Base-by-base conservation (phyloP, 305 asterid genomes). In the Fraxinus albicans region DNA sequence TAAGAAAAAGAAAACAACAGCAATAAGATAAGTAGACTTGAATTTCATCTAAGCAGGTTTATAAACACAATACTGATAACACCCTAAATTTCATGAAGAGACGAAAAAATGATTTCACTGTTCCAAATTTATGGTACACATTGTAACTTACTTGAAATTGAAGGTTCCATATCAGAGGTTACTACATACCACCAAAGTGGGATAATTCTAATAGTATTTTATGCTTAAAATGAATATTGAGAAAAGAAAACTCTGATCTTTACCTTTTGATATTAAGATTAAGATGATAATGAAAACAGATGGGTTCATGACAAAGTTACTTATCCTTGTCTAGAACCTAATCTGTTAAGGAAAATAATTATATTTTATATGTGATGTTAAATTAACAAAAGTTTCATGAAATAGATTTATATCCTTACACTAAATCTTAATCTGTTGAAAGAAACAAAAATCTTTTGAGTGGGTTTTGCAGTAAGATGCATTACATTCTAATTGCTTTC, bases 371-470 rank as follows among this genome's bases (percentile, higher is more conserved):
- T 27, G 74, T 27, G 35, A 27, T 27, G n/a, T 25, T 8, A 67
- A 8, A 67, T 67, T 27, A 25, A 67, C n/a, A 67, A 15, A 8
- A 67, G 74, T 67, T 29, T 29, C 74, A 69, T 3, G n/a, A 27
- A 13, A 29, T 27, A 69, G 74, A 69, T 25, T 25, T 29, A 69
- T 69, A 29, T 29, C 74, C n/a, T 63, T 69, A 38, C 35, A 69
- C 19, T 27, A 27, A 73, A 36, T 63, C 53, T 77, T 53, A 35
- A 72, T 65, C 74, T 40, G 79, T 42, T 10, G 4, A 27, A 6
- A 40, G 50, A 9, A 73, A 72, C 34, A 63, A 65, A 69, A 73
- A 86, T 35, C 58, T 40, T 34, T 81, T 42, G 35, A 3, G 81
- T 36, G n/a, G 21, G 74, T 25, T 25, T 9, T 9, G 74, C 74